Evolutionary conservation across 768 basidiomycete genomes (phyloP), one percentile per base, ranked within the genome.

Genomic region (Neoboletus brunneissimus): DNA sequence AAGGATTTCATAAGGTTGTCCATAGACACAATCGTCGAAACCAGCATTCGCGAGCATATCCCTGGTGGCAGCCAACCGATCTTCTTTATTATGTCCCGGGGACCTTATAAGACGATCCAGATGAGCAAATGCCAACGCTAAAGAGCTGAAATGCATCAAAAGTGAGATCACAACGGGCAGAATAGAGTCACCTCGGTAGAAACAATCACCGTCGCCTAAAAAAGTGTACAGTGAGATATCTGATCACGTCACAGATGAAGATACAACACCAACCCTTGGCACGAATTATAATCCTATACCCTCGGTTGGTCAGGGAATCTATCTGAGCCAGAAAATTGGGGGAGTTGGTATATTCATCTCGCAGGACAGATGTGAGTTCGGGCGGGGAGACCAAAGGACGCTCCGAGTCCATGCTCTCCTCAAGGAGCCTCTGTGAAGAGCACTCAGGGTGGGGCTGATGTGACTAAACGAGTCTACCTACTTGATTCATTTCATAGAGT

Each of bases 161-260:
- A 53, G 44, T 42, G 44, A 40, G 53, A 37, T 59, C 41, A 12
- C 23, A n/a, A n/a, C 34, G 37, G 25, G 18, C 18, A 41, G 35
- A 55, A 23, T 25, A 38, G 54, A 67, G 74, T 78, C 68, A 91
- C 91, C 87, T 79, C 94, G 80, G 70, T 95, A 97, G 72, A 95
- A 96, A 68, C 94, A 96, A 69, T 91, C 90, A 0, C 94, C 93
- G 62, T 91, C 94, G 29, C 94, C 91, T 84, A 43, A 49, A 48
- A 11, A 41, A 38, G 40, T 48, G n/a, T 5, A 47, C 10, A 20
- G 34, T 56, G 35, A 55, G 41, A 51, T 27, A 32, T 45, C 46
- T 20, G 54, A 51, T 51, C 22, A n/a, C 20, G 35, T 23, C 43
- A 44, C 29, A 31, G 23, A 22, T 25, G 41, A 41, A 42, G 49